These are phyloP conservation scores for Dryadomyces quercivorus DNA, from an alignment of 2,329 filamentous ascomycete genomes.

Conservation along the genomic window DNA sequence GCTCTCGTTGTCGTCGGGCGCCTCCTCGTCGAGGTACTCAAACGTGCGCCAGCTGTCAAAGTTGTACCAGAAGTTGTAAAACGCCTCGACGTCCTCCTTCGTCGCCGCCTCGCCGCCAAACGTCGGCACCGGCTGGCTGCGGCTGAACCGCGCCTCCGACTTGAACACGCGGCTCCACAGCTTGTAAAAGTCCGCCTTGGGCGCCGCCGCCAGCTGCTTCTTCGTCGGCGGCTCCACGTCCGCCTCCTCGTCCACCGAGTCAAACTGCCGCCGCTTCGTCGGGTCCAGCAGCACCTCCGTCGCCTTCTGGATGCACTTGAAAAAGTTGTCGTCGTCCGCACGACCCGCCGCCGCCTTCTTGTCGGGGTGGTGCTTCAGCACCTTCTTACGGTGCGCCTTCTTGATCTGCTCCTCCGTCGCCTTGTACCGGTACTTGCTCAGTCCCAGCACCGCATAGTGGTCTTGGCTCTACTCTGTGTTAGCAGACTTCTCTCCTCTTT, in stretches of 20 bases:
- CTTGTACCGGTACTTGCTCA: slow-evolving; percentile 83
- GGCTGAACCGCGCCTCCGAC: slow-evolving; percentile 85
- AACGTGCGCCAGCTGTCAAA: slow-evolving; percentile 97
- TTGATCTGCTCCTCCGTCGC: slow-evolving; percentile 98
- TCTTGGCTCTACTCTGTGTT: slow-evolving; percentile 61
- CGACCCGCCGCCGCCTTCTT: slow-evolving; percentile 90
- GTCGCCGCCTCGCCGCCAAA: slow-evolving; percentile 75
- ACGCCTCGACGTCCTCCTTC: slow-evolving; percentile 82
- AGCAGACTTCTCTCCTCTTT: neutral
- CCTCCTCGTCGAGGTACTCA: slow-evolving; percentile 97
- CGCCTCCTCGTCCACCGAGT: slow-evolving; percentile 89
- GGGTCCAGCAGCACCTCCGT: slow-evolving; percentile 90
- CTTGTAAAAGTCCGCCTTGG: slow-evolving; percentile 90
- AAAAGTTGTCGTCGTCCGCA: slow-evolving; percentile 92
- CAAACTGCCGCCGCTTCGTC: slow-evolving; percentile 83
- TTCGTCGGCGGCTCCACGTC: slow-evolving; percentile 87
- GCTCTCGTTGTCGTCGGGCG: slow-evolving; percentile 97
- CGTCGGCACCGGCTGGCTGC: slow-evolving; percentile 72
- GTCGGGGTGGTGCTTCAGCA: slow-evolving; percentile 95
- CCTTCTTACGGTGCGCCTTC: slow-evolving; percentile 98
- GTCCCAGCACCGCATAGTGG: slow-evolving; percentile 90
- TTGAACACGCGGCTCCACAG: slow-evolving; percentile 86
- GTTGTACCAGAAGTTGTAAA: slow-evolving; percentile 99
- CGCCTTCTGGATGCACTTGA: slow-evolving; percentile 99
- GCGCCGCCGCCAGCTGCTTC: slow-evolving; percentile 53